Percentiles rank a stretch among this genome's conserved stretches.
Conservation (phyloP, 2,329 filamentous ascomycete species). For the Penicillium sp. region DNA sequence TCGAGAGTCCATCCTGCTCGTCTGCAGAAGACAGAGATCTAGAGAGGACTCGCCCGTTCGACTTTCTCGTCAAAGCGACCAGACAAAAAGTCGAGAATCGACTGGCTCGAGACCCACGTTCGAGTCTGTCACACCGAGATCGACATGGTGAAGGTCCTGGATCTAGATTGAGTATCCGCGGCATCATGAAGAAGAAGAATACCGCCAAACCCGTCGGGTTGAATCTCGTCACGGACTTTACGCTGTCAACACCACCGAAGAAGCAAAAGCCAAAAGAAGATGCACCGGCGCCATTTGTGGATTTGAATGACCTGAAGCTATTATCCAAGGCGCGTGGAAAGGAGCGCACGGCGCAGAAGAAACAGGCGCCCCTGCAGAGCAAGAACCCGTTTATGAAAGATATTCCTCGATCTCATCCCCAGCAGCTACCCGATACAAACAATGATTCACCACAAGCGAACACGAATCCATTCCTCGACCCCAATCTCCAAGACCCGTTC, state of each 20-base stretch:
- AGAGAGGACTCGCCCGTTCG: conserved; percentile 34
- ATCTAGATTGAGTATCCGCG: conserved; percentile 19
- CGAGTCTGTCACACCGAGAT: conserved; percentile 8
- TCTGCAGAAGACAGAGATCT: conserved; percentile 34
- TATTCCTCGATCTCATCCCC: conserved; percentile 12
- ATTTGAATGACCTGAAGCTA: conserved; percentile 43
- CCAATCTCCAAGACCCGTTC: conserved; percentile 18
- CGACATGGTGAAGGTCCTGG: conserved; percentile 8
- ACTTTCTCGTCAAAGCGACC: conserved; percentile 33
- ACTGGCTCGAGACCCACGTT: conserved; percentile 10
- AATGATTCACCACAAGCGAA: conserved; percentile 9
- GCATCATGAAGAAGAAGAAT: conserved; percentile 29
- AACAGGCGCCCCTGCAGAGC: conserved; percentile 18
- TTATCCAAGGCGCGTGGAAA: conserved; percentile 40
- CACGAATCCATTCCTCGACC: conserved; percentile 19
- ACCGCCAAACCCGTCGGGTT: conserved; percentile 40
- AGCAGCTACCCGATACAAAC: conserved; percentile 24
- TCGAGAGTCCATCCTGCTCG: conserved; percentile 42
- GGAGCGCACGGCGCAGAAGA: conserved; percentile 32
- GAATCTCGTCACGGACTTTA: conserved; percentile 50
- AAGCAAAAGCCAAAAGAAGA: conserved; percentile 16
- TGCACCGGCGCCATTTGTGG: conserved; percentile 33
- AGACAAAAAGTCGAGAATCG: conserved; percentile 21
- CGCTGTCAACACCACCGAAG: conserved; percentile 18
- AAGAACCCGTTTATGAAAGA: not conserved